phyloP scores from a whole-genome alignment of 2,329 filamentous ascomycete genomes.

The Cadophora malorum region DNA sequence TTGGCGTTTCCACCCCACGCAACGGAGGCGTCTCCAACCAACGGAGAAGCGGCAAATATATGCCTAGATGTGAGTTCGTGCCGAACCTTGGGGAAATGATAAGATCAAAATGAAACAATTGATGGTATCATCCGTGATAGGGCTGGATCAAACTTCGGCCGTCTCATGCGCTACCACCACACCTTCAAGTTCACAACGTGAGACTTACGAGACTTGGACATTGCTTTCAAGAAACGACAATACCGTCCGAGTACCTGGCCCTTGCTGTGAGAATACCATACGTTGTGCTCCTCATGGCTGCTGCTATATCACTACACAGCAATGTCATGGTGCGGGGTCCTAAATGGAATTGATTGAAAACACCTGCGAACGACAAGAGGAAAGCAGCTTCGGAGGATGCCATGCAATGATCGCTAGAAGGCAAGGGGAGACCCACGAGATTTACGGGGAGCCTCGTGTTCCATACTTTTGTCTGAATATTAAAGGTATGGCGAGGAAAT shows the following conservation, averaged over 20 bases:
- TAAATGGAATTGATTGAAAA: no score
- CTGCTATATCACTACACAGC: not conserved
- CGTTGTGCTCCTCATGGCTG: constrained; percentile 14
- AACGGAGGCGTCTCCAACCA: constrained; percentile 3
- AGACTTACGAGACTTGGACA: not conserved
- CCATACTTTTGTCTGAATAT: no score
- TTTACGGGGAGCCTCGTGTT: no score
- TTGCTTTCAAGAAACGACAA: not conserved
- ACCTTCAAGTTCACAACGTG: not conserved
- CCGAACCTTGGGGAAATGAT: not conserved
- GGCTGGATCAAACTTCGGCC: constrained; percentile 4
- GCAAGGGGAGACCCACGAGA: no score
- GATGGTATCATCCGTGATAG: constrained; percentile 5
- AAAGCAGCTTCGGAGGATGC: no score
- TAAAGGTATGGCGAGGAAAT: not conserved
- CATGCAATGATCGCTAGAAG: no score
- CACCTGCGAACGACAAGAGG: no score
- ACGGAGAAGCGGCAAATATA: not conserved
- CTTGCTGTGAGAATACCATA: not conserved
- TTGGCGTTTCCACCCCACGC: not conserved
- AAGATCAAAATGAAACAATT: not conserved
- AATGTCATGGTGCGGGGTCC: not conserved
- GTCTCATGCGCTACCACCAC: constrained; percentile 6
- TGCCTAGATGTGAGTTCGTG: not conserved
- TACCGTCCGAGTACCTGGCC: constrained; percentile 24